Conservation (phyloP, 352 stramenopile species). For the Globisporangium takayamanum region DNA sequence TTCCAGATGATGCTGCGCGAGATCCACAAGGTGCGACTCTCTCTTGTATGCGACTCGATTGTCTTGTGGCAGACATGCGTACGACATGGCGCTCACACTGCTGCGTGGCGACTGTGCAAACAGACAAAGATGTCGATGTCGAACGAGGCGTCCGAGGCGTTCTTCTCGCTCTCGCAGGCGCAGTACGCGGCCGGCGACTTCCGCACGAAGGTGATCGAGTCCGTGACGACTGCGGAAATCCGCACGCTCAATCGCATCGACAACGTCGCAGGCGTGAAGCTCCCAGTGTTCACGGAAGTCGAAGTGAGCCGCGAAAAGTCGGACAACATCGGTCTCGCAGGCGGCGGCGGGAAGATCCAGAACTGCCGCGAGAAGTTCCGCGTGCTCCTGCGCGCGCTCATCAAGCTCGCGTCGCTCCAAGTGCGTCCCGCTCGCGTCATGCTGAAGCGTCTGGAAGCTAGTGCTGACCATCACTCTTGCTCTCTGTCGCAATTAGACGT, state of each 20-base stretch:
- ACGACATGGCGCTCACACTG: neutral
- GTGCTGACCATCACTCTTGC: slow-evolving; percentile 20
- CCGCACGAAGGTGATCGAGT: slow-evolving; percentile 95
- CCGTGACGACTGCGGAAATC: slow-evolving; percentile 92
- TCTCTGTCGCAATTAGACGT: slow-evolving; percentile 77
- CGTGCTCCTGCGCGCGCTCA: slow-evolving; percentile 71
- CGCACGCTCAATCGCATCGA: slow-evolving; percentile 96
- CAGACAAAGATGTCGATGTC: slow-evolving; percentile 86
- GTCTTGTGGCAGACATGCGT: no score
- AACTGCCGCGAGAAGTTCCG: slow-evolving; percentile 89
- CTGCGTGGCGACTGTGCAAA: neutral
- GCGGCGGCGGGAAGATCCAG: slow-evolving; percentile 97
- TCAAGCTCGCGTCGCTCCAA: slow-evolving; percentile 86
- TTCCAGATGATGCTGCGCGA: slow-evolving; percentile 85
- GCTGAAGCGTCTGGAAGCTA: slow-evolving; percentile 1
- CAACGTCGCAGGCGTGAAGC: slow-evolving; percentile 98
- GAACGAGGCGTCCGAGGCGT: slow-evolving; percentile 88
- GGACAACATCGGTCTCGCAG: slow-evolving; percentile 94
- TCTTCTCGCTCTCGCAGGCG: slow-evolving; percentile 97
- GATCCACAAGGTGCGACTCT: slow-evolving; percentile 64
- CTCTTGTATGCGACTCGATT: neutral
- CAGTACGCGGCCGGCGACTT: slow-evolving; percentile 99
- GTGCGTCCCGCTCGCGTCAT: slow-evolving; percentile 12
- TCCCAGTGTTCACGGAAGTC: slow-evolving; percentile 97
- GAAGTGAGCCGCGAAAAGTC: slow-evolving; percentile 92